Evolutionary conservation across 2,329 filamentous ascomycete species (phyloP).

Genomic region (Arthrinium phaeospermum): DNA sequence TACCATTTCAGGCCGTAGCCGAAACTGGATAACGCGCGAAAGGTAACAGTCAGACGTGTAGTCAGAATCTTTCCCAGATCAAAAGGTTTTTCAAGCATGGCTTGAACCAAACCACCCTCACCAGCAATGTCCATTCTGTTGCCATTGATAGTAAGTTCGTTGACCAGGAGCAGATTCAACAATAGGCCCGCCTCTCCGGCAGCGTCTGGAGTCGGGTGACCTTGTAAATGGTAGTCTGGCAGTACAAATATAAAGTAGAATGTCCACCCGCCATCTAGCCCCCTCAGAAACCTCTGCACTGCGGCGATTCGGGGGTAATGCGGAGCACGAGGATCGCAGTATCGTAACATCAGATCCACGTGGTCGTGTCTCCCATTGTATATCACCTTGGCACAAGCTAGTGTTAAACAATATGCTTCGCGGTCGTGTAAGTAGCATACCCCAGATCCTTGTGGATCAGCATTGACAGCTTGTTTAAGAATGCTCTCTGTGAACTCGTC

Average conservation of each 20-base stretch:
- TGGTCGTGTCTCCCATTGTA: too few relatives aligned
- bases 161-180: background rate
- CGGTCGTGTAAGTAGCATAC: slow-evolving; percentile 17
- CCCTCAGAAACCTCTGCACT: background rate
- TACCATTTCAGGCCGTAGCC: background rate
- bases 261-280: background rate
- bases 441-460: background rate
- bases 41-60: background rate
- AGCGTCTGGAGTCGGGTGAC: background rate
- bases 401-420: slow-evolving; percentile 22
- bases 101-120: too few relatives aligned
- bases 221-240: background rate
- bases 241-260: background rate
- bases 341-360: background rate
- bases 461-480: background rate
- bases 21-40: too few relatives aligned
- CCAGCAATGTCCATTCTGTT: too few relatives aligned
- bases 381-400: too few relatives aligned
- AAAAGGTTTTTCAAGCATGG: background rate
- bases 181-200: background rate
- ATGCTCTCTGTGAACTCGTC: background rate
- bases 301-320: background rate
- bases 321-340: background rate
- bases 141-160: too few relatives aligned
- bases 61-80: background rate